Base-by-base conservation (phyloP, 2,329 filamentous ascomycete species). In the Talaromyces verruculosus region DNA sequence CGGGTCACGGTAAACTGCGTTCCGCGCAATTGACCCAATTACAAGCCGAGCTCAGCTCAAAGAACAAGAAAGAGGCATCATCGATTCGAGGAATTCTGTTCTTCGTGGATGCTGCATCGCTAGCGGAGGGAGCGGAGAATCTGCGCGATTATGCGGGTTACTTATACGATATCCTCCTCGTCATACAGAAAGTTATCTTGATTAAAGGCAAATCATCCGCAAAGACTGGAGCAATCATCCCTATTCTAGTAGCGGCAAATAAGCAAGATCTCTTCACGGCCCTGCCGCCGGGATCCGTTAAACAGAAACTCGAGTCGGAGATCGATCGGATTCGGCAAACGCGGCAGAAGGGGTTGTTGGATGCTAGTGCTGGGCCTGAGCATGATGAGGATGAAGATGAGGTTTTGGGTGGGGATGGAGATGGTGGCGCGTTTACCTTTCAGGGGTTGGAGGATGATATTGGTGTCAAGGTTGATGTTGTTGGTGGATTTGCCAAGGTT, bases 211-310 rank as follows among this genome's bases (percentile, higher is more conserved):
- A 84, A 19, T 74, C 75, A 1, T 58, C 61, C 28, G 82, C 84
- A 55, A 89, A 87, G 71, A 83, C 82, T 0, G 84, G 86, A 0
- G 79, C 82, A 25, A 83, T 86, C 25, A 84, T 95, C 8, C 88
- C 91, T 0, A 84, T 99, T 7, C 84, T 99, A 41, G 83, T 99
- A 39, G 93, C 93, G 1, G 93, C 93, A 63, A 99, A 98, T 80
- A 99, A 99, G 84, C 86, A 93, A 75, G 95, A 99, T 77, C 84
- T 99, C 0, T 99, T 99, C 76, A 97, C 95, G 0, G 92, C 94
- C 7, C 81, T 97, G 61, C 95, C 95, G 0, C 87, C 91, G 0
- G 84, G 86, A 5, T 83, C 96, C 37, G 91, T 97, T 67, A 89
- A 87, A 77, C 84, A 84, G 63, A 87, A 86, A 69, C 82, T 99